Base-by-base conservation (phyloP, 768 basidiomycete species). In the Russula sp. region DNA sequence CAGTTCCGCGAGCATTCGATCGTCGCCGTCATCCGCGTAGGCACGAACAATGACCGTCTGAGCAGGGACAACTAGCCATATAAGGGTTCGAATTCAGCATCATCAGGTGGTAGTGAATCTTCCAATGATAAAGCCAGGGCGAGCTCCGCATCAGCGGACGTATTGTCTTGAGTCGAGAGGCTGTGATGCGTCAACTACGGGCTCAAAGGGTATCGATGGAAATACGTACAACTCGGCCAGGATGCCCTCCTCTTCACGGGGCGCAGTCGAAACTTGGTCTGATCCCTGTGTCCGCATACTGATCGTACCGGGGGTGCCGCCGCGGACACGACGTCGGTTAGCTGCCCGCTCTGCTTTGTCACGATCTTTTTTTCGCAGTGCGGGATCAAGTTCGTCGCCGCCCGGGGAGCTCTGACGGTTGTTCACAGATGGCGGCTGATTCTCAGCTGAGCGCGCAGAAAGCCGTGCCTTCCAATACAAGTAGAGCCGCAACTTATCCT, bases 21-120 rank as follows among this genome's bases (percentile, higher is more conserved):
- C 97, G 69, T 99, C 97, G 2, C 89, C 84, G 72, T 98, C 97
- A 52, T 94, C 94, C 0, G 90, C 87, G 71, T 94, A 99, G 1
- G 91, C 83, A 3, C 95, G 84, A 34, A 99, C 83, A 48, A 98
- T 74, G 24, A 98, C 85, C 0, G 89, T 87, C 69, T 97, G 84
- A 69, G 89, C 87, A 0, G 90, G 85, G 3, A 81, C 72, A 36
- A 98, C 74, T 16, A 99, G 73, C 0, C 94, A 67, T 92, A 98
- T 68, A 85, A 79, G 18, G 81, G 76, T 69, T 95, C 87, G 67
- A 91, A 94, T 55, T 88, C 87, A 10, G 50, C 63, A 42, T 64
- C 72, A 57, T 61, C 73, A 20, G 59, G 57, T 51, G 40, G 66
- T 30, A 57, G 48, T 13, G 53, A 49, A 20, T 61, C 53, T 40